Conservation (phyloP, 768 basidiomycete species). For the Kwoniella europaea region DNA sequence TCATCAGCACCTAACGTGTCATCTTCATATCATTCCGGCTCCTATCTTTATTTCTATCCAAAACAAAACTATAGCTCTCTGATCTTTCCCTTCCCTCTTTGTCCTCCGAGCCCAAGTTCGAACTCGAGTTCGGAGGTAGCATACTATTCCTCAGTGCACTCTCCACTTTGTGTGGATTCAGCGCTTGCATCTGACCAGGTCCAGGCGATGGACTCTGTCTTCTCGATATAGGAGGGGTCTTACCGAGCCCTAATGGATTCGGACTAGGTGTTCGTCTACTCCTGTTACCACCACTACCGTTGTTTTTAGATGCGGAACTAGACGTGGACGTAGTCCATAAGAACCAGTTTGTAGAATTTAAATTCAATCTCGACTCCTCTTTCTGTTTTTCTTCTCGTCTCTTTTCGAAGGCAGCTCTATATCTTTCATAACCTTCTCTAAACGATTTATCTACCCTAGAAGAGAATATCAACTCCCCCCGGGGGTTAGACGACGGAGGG, state of each 20-base stretch:
- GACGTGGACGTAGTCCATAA: constrained; percentile 2
- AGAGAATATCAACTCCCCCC: constrained; percentile 95
- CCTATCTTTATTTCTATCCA: constrained; percentile 1
- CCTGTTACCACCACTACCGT: not conserved
- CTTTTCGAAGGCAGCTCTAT: constrained; percentile 83
- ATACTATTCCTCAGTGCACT: constrained; percentile 12
- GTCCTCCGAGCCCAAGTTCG: not conserved
- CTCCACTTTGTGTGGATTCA: not conserved
- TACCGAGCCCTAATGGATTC: constrained; percentile 15
- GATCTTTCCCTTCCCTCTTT: constrained; percentile 32
- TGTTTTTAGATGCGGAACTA: not conserved
- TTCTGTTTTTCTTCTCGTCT: constrained; percentile 65
- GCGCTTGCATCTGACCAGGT: not conserved
- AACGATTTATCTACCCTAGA: constrained; percentile 81
- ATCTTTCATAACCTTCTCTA: constrained; percentile 88
- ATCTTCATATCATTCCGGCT: too few species aligned
- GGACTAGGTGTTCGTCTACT: constrained; percentile 13
- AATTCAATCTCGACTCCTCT: constrained; percentile 29
- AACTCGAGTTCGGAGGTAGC: not conserved
- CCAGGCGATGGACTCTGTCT: constrained; percentile 35
- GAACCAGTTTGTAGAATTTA: constrained; percentile 12
- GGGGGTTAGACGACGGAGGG: constrained; percentile 83
- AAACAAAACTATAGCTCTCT: constrained; percentile 46
- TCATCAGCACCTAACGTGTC: too few species aligned
- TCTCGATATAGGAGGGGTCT: constrained; percentile 38